These are phyloP conservation scores for Calonectria honghensis DNA, from an alignment of 2,329 filamentous ascomycete species.

Conservation along the genomic window DNA sequence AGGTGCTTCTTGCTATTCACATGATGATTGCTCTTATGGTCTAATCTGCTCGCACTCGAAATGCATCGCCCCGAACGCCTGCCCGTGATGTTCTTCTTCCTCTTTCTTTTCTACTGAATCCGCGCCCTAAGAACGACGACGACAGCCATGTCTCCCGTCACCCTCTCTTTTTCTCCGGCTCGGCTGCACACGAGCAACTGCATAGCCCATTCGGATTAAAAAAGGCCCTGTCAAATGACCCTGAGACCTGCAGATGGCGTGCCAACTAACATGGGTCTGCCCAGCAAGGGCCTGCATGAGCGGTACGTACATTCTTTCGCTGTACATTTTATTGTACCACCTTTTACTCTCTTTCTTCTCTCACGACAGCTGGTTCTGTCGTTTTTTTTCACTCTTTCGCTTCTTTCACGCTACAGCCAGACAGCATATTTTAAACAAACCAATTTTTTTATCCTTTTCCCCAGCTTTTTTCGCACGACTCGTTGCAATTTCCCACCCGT, in stretches of 20 bases:
- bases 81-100: conserved; percentile 17
- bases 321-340: background rate
- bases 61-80: conserved; percentile 39
- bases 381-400: background rate
- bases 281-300: conserved; percentile 16
- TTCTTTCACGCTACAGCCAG: conserved; percentile 16
- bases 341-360: background rate
- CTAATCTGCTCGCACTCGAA: conserved; percentile 49
- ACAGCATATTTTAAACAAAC: conserved; percentile 15
- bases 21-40: conserved; percentile 51
- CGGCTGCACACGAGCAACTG: background rate
- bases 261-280: conserved; percentile 8
- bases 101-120: background rate
- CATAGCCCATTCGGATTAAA: background rate
- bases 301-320: conserved; percentile 17
- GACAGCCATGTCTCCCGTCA: background rate
- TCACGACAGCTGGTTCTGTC: conserved; percentile 15
- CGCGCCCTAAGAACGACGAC: background rate
- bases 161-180: background rate
- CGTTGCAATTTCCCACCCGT: background rate
- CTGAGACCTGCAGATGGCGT: conserved; percentile 27
- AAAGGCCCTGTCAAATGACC: conserved; percentile 21
- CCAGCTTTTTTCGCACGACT: background rate
- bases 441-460: background rate
- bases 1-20: conserved; percentile 52